Conservation (phyloP, 495 filamentous ascomycete genomes). For the Penicillium bovifimosum region DNA sequence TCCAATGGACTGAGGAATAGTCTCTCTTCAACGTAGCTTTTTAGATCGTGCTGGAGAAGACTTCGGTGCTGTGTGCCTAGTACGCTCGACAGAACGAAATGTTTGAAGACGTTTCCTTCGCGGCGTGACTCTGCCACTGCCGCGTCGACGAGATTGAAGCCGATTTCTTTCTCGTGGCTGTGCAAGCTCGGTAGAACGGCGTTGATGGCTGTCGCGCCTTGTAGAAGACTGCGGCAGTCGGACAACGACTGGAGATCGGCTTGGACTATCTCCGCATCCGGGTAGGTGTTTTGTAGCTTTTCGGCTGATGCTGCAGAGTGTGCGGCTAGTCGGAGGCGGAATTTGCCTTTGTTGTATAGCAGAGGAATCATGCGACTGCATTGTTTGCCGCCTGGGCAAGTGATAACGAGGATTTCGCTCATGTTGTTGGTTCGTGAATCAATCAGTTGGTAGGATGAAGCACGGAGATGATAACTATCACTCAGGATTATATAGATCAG, state of each 20-base stretch:
- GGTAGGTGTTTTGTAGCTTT: neutral
- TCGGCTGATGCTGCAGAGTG: neutral
- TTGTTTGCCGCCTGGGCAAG: conserved; percentile 1
- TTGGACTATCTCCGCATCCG: neutral
- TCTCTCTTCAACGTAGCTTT: neutral
- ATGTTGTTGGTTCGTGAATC: neutral
- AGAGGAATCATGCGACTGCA: neutral
- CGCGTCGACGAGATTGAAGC: neutral
- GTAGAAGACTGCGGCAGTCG: neutral
- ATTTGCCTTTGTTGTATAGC: neutral
- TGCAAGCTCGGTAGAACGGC: neutral
- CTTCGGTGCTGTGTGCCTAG: neutral
- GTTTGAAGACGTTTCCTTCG: neutral
- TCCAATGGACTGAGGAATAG: neutral
- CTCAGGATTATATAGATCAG: neutral
- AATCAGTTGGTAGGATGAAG: neutral
- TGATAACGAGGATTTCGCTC: neutral
- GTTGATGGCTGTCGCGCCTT: neutral
- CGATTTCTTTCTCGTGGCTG: neutral
- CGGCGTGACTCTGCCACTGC: neutral
- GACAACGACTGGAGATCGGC: neutral
- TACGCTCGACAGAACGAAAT: neutral
- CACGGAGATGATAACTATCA: neutral
- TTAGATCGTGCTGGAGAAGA: neutral
- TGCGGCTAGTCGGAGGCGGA: neutral